Percentiles rank a stretch among this genome's conserved stretches.
Conservation (phyloP, 23 red algal genomes). For the Rhodosorus marinus region DNA sequence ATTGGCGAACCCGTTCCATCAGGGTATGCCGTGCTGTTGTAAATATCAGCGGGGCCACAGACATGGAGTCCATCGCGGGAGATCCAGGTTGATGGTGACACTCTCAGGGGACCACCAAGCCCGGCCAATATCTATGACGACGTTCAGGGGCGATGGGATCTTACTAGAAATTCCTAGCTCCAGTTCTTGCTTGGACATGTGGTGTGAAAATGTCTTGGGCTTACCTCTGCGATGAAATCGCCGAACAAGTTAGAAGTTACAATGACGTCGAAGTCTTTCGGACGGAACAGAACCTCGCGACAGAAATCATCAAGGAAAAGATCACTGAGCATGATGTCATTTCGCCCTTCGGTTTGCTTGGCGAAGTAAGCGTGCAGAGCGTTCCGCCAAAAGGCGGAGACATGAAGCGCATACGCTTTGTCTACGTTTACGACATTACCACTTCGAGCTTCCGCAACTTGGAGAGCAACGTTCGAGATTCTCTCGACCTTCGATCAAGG, state of each 20-base stretch:
- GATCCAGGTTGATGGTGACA: slow-evolving; percentile 47
- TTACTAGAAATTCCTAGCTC: too few relatives aligned
- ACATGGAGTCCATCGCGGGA: slow-evolving; percentile 44
- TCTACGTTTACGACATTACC: slow-evolving; percentile 67
- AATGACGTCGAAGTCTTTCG: slow-evolving; percentile 46
- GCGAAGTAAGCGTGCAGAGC: slow-evolving; percentile 44
- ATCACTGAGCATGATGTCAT: slow-evolving; percentile 30
- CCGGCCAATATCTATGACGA: too few relatives aligned
- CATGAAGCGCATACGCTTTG: slow-evolving; percentile 62
- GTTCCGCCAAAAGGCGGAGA: slow-evolving; percentile 61
- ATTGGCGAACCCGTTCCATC: too few relatives aligned
- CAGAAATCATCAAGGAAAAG: slow-evolving; percentile 82
- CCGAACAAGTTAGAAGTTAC: slow-evolving; percentile 82
- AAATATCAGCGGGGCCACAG: slow-evolving; percentile 78
- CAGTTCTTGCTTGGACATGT: too few relatives aligned
- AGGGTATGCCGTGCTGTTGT: slow-evolving; percentile 46
- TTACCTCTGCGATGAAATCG: slow-evolving; percentile 55
- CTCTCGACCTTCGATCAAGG: too few relatives aligned
- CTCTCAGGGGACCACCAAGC: slow-evolving; percentile 26
- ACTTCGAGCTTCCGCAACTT: slow-evolving; percentile 23
- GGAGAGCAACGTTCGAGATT: slow-evolving; percentile 33
- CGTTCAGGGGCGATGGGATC: too few relatives aligned
- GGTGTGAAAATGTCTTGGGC: too few relatives aligned
- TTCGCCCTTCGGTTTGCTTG: slow-evolving; percentile 11
- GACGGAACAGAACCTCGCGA: slow-evolving; percentile 48